These are phyloP conservation scores for Helminthosporium solani DNA, from an alignment of 2,329 filamentous ascomycete genomes.

Conservation along the genomic window DNA sequence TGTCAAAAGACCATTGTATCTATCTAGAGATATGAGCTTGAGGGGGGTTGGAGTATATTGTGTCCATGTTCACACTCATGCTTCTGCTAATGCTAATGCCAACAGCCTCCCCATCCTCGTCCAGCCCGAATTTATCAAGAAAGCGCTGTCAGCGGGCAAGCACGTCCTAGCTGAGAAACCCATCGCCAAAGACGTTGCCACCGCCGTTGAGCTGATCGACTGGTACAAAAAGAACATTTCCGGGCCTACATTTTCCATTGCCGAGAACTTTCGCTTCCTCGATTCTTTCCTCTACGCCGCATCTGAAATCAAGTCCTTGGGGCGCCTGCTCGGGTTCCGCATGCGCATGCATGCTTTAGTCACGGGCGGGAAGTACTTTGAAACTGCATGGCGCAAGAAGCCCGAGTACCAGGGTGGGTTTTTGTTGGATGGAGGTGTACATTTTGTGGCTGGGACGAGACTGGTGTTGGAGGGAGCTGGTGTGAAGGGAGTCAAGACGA, in stretches of 20 bases:
- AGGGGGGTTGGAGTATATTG: no score
- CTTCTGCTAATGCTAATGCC: neutral
- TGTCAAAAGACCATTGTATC: no score
- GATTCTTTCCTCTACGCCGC: slow-evolving; percentile 56
- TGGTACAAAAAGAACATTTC: slow-evolving; percentile 49
- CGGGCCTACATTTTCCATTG: slow-evolving; percentile 52
- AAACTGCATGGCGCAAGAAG: slow-evolving; percentile 64
- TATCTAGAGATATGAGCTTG: no score
- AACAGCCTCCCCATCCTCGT: slow-evolving; percentile 60
- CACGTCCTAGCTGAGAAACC: slow-evolving; percentile 72
- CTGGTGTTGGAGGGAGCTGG: slow-evolving; percentile 53
- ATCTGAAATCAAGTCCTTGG: slow-evolving; percentile 53
- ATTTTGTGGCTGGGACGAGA: slow-evolving; percentile 65
- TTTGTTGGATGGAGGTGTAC: slow-evolving; percentile 73
- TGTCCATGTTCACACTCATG: no score
- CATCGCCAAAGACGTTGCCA: slow-evolving; percentile 60
- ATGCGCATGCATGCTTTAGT: slow-evolving; percentile 51
- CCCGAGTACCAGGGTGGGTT: slow-evolving; percentile 75
- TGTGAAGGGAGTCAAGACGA: slow-evolving; percentile 50
- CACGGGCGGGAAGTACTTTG: slow-evolving; percentile 56
- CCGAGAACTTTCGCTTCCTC: slow-evolving; percentile 72
- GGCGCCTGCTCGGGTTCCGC: slow-evolving; percentile 57
- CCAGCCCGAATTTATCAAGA: slow-evolving; percentile 61
- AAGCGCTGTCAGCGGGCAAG: slow-evolving; percentile 64
- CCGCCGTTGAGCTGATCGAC: slow-evolving; percentile 51